Conservation (phyloP, 768 basidiomycete genomes). For the Erythrobasidium yunnanense region DNA sequence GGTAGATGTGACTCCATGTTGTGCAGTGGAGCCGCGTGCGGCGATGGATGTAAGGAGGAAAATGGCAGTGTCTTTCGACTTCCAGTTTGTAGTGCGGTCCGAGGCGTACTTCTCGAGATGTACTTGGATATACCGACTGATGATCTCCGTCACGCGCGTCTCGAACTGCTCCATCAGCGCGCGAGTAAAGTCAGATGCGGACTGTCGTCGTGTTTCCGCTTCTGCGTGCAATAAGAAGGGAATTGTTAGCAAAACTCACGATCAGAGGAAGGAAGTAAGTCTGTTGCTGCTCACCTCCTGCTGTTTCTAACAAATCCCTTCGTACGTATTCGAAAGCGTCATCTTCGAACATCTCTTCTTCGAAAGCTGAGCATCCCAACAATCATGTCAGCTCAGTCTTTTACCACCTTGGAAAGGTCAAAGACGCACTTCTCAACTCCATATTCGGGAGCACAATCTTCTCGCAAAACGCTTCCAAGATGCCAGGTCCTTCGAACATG, state of each 20-base stretch:
- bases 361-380: slow-evolving; percentile 52
- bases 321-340: slow-evolving; percentile 92
- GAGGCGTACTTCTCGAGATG: slow-evolving; percentile 54
- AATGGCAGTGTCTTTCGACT: slow-evolving; percentile 83
- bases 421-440: slow-evolving; percentile 52
- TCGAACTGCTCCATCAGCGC: slow-evolving; percentile 73
- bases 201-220: slow-evolving; percentile 73
- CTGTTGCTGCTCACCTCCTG: slow-evolving; percentile 42
- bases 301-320: slow-evolving; percentile 60
- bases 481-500: slow-evolving; percentile 65
- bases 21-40: slow-evolving; percentile 70
- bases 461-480: slow-evolving; percentile 69
- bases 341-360: slow-evolving; percentile 91
- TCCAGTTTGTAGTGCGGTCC: slow-evolving; percentile 58
- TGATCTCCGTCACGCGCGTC: slow-evolving; percentile 72
- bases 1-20: slow-evolving; percentile 88
- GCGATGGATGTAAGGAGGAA: slow-evolving; percentile 90
- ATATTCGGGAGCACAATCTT: slow-evolving; percentile 93
- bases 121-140: slow-evolving; percentile 67
- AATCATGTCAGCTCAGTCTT: not conserved
- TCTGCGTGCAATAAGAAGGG: slow-evolving; percentile 45
- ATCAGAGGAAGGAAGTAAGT: not conserved
- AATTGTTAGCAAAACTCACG: not conserved
- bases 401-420: not conserved
- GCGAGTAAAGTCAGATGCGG: slow-evolving; percentile 89